Percentiles rank a stretch among this genome's conserved stretches.
These are phyloP conservation scores for Massospora cicadina DNA, from an alignment of 371 early-diverging fungal species.

Conservation along the genomic window DNA sequence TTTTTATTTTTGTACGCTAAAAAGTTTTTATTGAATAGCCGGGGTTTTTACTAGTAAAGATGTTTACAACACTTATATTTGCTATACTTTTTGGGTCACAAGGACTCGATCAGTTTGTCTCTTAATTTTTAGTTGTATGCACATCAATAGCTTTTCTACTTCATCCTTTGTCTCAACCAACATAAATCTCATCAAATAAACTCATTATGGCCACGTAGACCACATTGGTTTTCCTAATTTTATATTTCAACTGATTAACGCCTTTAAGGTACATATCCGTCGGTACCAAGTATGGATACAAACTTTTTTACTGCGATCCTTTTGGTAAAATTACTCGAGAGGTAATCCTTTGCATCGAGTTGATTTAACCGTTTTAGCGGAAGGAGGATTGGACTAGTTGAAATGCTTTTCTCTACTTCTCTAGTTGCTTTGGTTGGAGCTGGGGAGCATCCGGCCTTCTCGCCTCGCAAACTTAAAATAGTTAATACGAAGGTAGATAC, in stretches of 20 bases:
- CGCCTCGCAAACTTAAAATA: conserved; percentile 79
- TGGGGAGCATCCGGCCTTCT: conserved; percentile 74
- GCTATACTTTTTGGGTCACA: neutral
- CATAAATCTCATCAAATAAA: too few species aligned
- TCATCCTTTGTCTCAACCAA: too few species aligned
- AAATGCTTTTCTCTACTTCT: conserved; percentile 90
- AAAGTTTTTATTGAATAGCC: neutral
- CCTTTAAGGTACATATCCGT: conserved; percentile 67
- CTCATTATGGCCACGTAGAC: too few species aligned
- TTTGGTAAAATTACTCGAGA: conserved; percentile 79
- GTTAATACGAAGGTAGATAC: conserved; percentile 76
- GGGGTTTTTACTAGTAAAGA: too few species aligned
- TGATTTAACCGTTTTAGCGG: conserved; percentile 21
- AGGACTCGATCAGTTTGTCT: neutral
- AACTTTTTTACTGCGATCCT: conserved; percentile 86
- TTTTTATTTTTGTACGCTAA: neutral
- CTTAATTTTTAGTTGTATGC: neutral
- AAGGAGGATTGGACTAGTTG: conserved; percentile 81
- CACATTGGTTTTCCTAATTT: too few species aligned
- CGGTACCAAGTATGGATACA: conserved; percentile 68
- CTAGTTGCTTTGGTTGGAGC: conserved; percentile 92
- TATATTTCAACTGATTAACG: neutral
- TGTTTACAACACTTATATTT: too few species aligned
- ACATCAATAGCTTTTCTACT: too few species aligned
- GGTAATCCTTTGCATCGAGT: conserved; percentile 20